Evolutionary conservation across 2,329 filamentous ascomycete genomes (phyloP).

Genomic region (Penicillium sclerotiorum): DNA sequence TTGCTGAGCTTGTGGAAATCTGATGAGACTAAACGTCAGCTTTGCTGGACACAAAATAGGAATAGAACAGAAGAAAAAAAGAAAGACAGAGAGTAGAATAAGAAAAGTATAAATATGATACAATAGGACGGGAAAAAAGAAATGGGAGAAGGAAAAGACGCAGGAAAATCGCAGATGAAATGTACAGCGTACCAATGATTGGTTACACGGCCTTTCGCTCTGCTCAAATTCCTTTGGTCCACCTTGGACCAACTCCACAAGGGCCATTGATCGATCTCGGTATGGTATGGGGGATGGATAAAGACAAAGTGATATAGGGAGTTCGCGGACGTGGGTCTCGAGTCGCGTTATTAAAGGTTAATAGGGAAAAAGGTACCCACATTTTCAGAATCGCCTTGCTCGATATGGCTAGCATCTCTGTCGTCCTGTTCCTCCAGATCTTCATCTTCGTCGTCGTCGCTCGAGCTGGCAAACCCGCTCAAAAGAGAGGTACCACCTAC

Average conservation of each 20-base stretch:
- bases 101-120: neutral
- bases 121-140: neutral
- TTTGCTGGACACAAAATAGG: neutral
- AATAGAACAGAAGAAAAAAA: neutral
- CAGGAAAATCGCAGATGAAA: conserved; percentile 1
- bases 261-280: conserved; percentile 13
- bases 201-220: conserved; percentile 3
- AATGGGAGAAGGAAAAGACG: neutral
- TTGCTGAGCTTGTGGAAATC: conserved; percentile 36
- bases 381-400: conserved; percentile 62
- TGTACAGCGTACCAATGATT: conserved; percentile 1
- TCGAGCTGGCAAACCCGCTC: conserved; percentile 91
- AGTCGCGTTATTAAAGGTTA: conserved; percentile 57
- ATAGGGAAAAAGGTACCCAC: conserved; percentile 66
- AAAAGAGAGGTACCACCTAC: conserved; percentile 68
- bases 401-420: conserved; percentile 36
- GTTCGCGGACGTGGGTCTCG: conserved; percentile 38
- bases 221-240: conserved; percentile 17
- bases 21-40: too few relatives aligned
- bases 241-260: conserved; percentile 17
- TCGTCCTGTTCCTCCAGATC: conserved; percentile 75
- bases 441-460: conserved; percentile 95
- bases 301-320: conserved; percentile 14
- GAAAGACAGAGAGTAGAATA: neutral
- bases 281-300: conserved; percentile 8